Conservation (phyloP, 768 basidiomycete genomes). For the Holtermannia corniformis region DNA sequence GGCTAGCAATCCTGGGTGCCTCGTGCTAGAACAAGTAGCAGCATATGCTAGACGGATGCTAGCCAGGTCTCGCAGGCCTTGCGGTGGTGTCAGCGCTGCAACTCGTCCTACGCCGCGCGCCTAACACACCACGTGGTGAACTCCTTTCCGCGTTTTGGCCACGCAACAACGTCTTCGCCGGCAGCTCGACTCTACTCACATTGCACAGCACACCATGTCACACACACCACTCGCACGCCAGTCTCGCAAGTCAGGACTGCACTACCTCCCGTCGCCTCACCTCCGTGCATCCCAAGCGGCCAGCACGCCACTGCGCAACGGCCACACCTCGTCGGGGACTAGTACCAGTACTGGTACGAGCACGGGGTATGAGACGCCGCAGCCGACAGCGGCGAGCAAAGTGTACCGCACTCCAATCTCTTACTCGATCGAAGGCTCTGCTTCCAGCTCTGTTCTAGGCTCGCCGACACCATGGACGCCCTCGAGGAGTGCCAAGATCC, state of each 20-base stretch:
- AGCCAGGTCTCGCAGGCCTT: too few relatives aligned
- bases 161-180: too few relatives aligned
- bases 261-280: constrained; percentile 19
- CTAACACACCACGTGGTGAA: too few relatives aligned
- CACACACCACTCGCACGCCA: constrained; percentile 30
- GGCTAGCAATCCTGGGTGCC: too few relatives aligned
- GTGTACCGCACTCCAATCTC: background rate
- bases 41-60: too few relatives aligned
- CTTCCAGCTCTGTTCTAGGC: background rate
- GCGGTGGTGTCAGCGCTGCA: too few relatives aligned
- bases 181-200: too few relatives aligned
- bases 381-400: constrained; percentile 1
- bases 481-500: constrained; percentile 29
- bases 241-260: constrained; percentile 9
- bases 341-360: constrained; percentile 9
- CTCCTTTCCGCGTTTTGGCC: too few relatives aligned
- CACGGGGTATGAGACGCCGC: constrained; percentile 1
- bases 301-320: background rate
- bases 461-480: constrained; percentile 9
- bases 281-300: background rate
- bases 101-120: too few relatives aligned
- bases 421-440: background rate
- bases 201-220: too few relatives aligned
- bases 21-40: too few relatives aligned
- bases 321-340: background rate